phyloP scores from a whole-genome alignment of 140 eudicot species.

The Flaveria floridana region DNA sequence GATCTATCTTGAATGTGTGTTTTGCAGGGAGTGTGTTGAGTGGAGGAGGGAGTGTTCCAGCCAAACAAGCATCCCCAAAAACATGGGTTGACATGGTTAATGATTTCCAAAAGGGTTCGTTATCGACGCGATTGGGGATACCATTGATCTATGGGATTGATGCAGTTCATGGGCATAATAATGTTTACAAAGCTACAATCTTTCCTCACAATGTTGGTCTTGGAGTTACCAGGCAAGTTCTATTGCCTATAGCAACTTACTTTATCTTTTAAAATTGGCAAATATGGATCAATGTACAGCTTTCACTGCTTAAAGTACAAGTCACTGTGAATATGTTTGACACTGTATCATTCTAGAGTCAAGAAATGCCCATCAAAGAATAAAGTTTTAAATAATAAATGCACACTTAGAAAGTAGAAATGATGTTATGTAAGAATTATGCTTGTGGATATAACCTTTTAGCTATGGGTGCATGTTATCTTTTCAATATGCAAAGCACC shows the following conservation, averaged over 20 bases:
- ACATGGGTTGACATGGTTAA: slow-evolving; percentile 61
- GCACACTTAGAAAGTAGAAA: slow-evolving; percentile 1
- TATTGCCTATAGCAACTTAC: neutral
- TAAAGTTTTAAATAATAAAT: neutral
- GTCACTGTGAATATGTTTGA: neutral
- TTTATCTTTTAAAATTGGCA: neutral
- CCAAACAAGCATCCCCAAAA: slow-evolving; percentile 43
- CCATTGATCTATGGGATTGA: slow-evolving; percentile 66
- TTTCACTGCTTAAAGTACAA: slow-evolving; percentile 9
- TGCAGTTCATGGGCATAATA: slow-evolving; percentile 68
- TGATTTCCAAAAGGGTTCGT: slow-evolving; percentile 51
- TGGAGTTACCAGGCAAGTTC: slow-evolving; percentile 59
- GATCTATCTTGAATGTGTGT: slow-evolving; percentile 20
- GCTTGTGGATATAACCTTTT: neutral
- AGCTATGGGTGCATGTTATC: neutral
- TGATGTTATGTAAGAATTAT: neutral
- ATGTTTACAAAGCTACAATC: slow-evolving; percentile 56
- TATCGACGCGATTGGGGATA: slow-evolving; percentile 57
- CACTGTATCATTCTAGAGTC: neutral
- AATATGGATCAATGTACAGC: slow-evolving; percentile 19
- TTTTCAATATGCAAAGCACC: slow-evolving; percentile 1
- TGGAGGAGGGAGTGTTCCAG: slow-evolving; percentile 72
- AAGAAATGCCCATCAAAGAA: neutral
- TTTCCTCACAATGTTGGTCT: slow-evolving; percentile 75
- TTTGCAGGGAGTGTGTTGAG: slow-evolving; percentile 61